phyloP scores from a whole-genome alignment of 2,329 filamentous ascomycete genomes.

The Lachnellula arida region DNA sequence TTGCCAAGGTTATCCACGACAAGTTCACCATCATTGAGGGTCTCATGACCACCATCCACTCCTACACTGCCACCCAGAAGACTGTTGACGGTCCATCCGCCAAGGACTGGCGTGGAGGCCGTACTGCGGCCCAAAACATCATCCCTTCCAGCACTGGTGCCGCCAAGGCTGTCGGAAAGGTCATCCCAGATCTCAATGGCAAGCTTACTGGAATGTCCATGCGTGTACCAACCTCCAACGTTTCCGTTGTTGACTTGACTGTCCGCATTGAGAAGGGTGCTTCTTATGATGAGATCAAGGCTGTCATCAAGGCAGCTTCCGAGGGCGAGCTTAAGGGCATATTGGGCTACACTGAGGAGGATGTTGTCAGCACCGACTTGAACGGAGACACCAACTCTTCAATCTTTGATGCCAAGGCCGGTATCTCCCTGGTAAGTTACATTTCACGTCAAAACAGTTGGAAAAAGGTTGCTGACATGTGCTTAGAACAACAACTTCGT shows the following conservation, averaged over 20 bases:
- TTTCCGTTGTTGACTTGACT: constrained; percentile 98
- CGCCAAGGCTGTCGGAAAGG: constrained; percentile 99
- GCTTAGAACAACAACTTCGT: constrained; percentile 86
- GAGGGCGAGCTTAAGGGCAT: constrained; percentile 84
- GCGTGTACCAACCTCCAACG: constrained; percentile 98
- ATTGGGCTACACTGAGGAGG: constrained; percentile 93
- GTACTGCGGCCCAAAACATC: constrained; percentile 98
- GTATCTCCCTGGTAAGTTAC: constrained; percentile 70
- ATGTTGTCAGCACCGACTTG: constrained; percentile 89
- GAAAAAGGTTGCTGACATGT: not conserved
- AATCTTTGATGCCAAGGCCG: constrained; percentile 99
- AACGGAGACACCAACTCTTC: constrained; percentile 91
- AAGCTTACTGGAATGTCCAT: constrained; percentile 99
- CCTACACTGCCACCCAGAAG: constrained; percentile 99
- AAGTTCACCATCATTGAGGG: constrained; percentile 97
- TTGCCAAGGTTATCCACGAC: constrained; percentile 99
- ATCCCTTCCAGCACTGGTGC: constrained; percentile 98
- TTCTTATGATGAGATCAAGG: constrained; percentile 89
- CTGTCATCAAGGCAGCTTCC: constrained; percentile 79
- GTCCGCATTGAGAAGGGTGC: constrained; percentile 88
- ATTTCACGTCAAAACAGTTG: not conserved
- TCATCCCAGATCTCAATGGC: constrained; percentile 95
- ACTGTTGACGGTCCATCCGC: constrained; percentile 94
- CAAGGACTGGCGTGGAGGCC: constrained; percentile 99
- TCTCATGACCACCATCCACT: constrained; percentile 99